Base-by-base conservation (phyloP, 306 rosid species). In the Ceratonia siliqua region DNA sequence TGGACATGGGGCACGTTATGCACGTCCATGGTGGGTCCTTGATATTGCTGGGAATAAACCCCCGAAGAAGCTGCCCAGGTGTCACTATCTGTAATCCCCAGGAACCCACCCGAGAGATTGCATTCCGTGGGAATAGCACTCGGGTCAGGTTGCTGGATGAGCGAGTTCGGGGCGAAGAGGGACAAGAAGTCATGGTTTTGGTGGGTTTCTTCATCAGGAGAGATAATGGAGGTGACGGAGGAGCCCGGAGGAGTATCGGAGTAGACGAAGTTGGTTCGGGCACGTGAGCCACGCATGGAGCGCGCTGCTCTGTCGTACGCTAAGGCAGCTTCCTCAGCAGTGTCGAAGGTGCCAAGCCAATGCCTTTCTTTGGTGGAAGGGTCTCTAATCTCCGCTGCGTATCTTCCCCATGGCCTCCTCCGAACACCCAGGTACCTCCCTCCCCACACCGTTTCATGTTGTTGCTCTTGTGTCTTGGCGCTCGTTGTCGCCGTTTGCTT, bases 291-390 rank as follows among this genome's bases (percentile, higher is more conserved):
- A 12, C 81, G 70, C 81, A 77, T 77, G 81, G 81, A 77, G 33
- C 81, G 75, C 2, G 81, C 81, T 14, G 81, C 75, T 48, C 70
- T n/a, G 63, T 77, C 81, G 39, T 77, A 77, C 21, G 81, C 75
- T 45, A 77, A 24, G 42, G 81, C 81, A 6, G 81, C 81, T 68
- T 77, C 81, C 33, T 76, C 81, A 2, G 81, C 81, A 4, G 81
- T 76, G 61, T 76, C 81, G 12, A 76, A 76, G 20, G 81, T 76
- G 38, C 81, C 81, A 1, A 76, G 81, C 81, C 81, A 76, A 45
- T 76, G 81, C 81, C 81, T 67, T 22, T 76, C 81, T 45, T 76
- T 76, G 50, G 81, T 76, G 27, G 81, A 76, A 57, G 81, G 81
- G 69, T 76, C 81, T 57, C 81, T 32, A 20, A 76, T 76, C 39